Percentiles rank a stretch among this genome's conserved stretches.
Evolutionary conservation across 805 yeast genomes (phyloP).

Genomic region (Wickerhamomyces hampshirensis): DNA sequence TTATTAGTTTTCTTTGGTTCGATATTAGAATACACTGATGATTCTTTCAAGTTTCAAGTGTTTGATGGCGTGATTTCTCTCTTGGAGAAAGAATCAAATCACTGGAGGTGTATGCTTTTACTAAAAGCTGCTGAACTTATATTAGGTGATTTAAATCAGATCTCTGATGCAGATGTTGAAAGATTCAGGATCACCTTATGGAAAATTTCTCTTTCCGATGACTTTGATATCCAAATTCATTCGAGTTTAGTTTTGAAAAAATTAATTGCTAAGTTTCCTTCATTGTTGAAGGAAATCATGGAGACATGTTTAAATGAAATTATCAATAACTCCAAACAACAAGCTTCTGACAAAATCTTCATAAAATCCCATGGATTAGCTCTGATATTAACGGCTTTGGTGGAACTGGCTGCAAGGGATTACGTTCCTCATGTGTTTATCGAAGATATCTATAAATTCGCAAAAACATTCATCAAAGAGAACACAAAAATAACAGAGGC

Average conservation of each 20-base stretch:
- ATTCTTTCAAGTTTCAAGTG: constrained; percentile 29
- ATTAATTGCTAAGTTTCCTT: constrained; percentile 29
- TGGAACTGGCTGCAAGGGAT: constrained; percentile 31
- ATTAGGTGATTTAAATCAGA: constrained; percentile 21
- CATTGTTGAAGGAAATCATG: constrained; percentile 32
- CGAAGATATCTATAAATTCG: constrained; percentile 39
- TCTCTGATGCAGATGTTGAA: constrained; percentile 22
- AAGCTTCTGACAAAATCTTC: constrained; percentile 21
- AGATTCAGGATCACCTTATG: constrained; percentile 27
- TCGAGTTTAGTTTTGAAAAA: constrained; percentile 33
- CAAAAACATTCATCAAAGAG: constrained; percentile 32
- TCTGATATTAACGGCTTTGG: constrained; percentile 31
- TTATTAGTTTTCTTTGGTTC: constrained; percentile 21
- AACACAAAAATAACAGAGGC: constrained; percentile 28
- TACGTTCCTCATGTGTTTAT: constrained; percentile 42
- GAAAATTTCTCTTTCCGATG: constrained; percentile 33
- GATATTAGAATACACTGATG: constrained; percentile 26
- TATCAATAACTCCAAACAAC: constrained; percentile 28
- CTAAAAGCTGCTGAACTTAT: constrained; percentile 26
- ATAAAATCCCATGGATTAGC: constrained; percentile 36
- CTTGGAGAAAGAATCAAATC: constrained; percentile 8
- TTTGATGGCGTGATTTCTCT: constrained; percentile 19
- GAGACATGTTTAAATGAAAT: constrained; percentile 31
- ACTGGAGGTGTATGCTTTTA: constrained; percentile 12
- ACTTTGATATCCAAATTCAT: constrained; percentile 36